Evolutionary conservation across 1,284 basidiomycete species (phyloP), one percentile per base, ranked within the genome.

Genomic region (Trametes sp.): DNA sequence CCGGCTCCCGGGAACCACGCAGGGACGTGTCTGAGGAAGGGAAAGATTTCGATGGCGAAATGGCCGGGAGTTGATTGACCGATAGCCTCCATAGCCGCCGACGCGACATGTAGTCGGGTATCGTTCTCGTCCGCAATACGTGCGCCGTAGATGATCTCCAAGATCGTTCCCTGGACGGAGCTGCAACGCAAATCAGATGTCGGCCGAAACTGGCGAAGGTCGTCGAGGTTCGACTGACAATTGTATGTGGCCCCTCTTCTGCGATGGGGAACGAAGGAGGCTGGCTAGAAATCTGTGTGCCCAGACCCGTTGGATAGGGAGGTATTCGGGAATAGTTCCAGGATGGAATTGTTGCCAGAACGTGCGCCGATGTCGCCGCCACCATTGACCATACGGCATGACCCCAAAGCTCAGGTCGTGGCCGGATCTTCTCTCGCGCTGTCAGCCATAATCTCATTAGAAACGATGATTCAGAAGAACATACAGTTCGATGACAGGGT

Each of bases 311-410:
- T 72, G 68, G 6, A 60, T 54, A 0, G 7, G 23, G 0, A 42
- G 49, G 33, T 69, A 68, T 1, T 41, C 29, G 1, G 26, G 5
- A 10, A 59, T 16, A 13, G 35, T 56, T 0, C 52, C 45, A 11
- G 69, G 57, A 28, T 63, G 59, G 50, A 72, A 61, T 14, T 63
- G 52, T n/a, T 70, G 67, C 53, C 66, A 62, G 11, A 71, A 59
- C 9, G 63, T 35, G 13, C 64, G 68, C 2, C 73, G 62, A 9
- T 66, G 63, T 0, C 44, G 36, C 16, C 67, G 56, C 73, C 73
- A 70, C 33, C 45, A 52, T 5, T 64, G 52, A 0, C 67, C 67
- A 48, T 72, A 68, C 7, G 54, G 49, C 26, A 65, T 64, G 33
- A 62, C 21, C 0, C 64, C 53, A n/a, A 64, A 51, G 45, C 64